These are phyloP conservation scores for Russula lepida DNA, from an alignment of 768 basidiomycete genomes.

Conservation along the genomic window DNA sequence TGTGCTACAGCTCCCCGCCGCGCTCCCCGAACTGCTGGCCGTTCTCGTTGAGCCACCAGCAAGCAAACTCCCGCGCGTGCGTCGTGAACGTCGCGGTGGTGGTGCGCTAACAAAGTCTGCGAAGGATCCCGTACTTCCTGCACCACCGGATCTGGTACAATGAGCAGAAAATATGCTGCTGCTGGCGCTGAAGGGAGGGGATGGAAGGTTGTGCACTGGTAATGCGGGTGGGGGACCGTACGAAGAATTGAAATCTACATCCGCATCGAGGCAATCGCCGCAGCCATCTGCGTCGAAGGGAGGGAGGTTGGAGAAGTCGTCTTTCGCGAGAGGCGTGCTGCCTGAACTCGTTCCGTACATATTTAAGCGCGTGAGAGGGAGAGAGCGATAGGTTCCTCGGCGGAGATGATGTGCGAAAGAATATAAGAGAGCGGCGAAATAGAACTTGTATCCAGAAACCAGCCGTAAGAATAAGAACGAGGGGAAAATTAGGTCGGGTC, in stretches of 20 bases:
- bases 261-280: constrained; percentile 44
- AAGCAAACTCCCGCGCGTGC: constrained; percentile 21
- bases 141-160: constrained; percentile 30
- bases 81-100: constrained; percentile 22
- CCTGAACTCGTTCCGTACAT: not conserved
- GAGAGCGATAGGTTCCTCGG: constrained; percentile 78
- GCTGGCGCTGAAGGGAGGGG: constrained; percentile 4
- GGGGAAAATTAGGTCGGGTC: not conserved
- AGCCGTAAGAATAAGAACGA: not conserved
- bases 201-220: constrained; percentile 41
- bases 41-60: constrained; percentile 18
- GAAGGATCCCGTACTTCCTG: constrained; percentile 35
- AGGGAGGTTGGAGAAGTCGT: constrained; percentile 32
- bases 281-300: constrained; percentile 19
- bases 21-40: constrained; percentile 19
- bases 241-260: constrained; percentile 50
- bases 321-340: constrained; percentile 10
- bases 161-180: constrained; percentile 9
- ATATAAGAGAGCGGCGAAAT: constrained; percentile 84
- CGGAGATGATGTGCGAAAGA: constrained; percentile 91
- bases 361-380: constrained; percentile 40
- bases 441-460: constrained; percentile 46
- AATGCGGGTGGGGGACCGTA: constrained; percentile 31
- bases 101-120: constrained; percentile 59
- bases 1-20: constrained; percentile 27